Conservation (phyloP, 495 filamentous ascomycete genomes). For the Aspergillus cavernicola region DNA sequence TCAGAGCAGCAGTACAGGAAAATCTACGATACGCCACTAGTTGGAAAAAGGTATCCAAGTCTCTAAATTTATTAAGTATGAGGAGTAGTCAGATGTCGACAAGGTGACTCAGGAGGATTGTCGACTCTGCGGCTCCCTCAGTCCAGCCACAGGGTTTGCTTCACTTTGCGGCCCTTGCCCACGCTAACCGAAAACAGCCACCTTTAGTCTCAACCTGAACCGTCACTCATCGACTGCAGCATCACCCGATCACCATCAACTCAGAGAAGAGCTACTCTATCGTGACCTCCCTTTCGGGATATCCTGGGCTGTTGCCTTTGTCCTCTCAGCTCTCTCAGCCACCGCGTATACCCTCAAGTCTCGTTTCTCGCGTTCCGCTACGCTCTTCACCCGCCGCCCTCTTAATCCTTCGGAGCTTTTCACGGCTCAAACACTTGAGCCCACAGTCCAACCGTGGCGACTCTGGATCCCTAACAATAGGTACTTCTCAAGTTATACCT, state of each 20-base stretch:
- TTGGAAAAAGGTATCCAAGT: too few species aligned
- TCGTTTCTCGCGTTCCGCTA: conserved; percentile 21
- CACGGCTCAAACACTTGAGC: conserved; percentile 39
- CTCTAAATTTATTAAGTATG: too few species aligned
- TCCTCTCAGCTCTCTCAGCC: conserved; percentile 22
- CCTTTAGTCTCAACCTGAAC: conserved; percentile 38
- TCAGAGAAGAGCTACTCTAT: conserved; percentile 20
- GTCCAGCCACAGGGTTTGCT: conserved; percentile 24
- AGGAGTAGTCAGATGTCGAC: too few species aligned
- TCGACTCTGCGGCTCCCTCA: conserved; percentile 10
- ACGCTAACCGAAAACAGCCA: conserved; percentile 47
- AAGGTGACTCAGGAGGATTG: too few species aligned
- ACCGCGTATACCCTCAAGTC: conserved; percentile 17
- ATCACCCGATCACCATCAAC: conserved; percentile 26
- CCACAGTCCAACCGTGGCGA: conserved; percentile 48
- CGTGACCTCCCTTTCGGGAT: conserved; percentile 26
- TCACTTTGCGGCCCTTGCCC: conserved; percentile 13
- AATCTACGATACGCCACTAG: too few species aligned
- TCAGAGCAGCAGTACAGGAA: too few species aligned
- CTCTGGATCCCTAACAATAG: conserved; percentile 48
- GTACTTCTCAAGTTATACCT: conserved; percentile 32
- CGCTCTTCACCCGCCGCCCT: conserved; percentile 23
- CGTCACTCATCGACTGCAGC: conserved; percentile 24
- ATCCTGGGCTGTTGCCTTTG: conserved; percentile 26
- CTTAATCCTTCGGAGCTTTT: conserved; percentile 36